A percentile compares a stretch with the other conserved stretches of the same genome.
phyloP scores from a whole-genome alignment of 805 yeast genomes.

The Kluyveromyces nonfermentans region DNA sequence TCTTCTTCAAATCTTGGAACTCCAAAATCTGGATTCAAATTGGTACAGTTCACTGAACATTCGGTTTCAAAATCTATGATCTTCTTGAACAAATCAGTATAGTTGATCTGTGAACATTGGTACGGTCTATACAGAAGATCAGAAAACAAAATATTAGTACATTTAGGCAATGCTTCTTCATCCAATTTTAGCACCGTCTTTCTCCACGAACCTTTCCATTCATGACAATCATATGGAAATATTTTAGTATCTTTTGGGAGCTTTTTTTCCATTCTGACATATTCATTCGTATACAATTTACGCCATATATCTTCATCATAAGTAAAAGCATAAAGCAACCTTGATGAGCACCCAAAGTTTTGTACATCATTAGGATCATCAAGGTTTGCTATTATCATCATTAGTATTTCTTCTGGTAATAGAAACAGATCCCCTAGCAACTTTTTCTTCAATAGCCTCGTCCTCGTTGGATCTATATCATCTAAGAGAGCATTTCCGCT shows the following conservation, averaged over 20 bases:
- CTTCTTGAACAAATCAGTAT: constrained; percentile 38
- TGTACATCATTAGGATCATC: constrained; percentile 40
- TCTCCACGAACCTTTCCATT: constrained; percentile 82
- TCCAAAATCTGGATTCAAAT: constrained; percentile 23
- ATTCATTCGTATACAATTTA: constrained; percentile 36
- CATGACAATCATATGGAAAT: constrained; percentile 22
- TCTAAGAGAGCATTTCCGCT: constrained; percentile 53
- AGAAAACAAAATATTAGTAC: constrained; percentile 50
- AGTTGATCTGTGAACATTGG: constrained; percentile 68
- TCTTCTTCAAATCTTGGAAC: constrained; percentile 46
- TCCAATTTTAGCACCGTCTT: constrained; percentile 40
- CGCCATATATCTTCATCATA: constrained; percentile 82
- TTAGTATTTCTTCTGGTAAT: constrained; percentile 56
- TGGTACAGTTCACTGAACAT: constrained; percentile 15
- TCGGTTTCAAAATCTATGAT: constrained; percentile 39
- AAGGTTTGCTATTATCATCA: constrained; percentile 43
- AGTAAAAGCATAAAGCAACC: constrained; percentile 59
- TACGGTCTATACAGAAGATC: constrained; percentile 77
- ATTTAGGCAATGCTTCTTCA: constrained; percentile 37
- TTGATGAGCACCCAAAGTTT: constrained; percentile 49
- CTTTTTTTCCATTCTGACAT: constrained; percentile 12
- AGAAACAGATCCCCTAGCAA: constrained; percentile 46
- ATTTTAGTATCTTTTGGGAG: constrained; percentile 12
- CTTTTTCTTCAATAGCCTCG: constrained; percentile 12
- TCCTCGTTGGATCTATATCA: constrained; percentile 10